These are phyloP conservation scores for Sporobolomyces roseus DNA, from an alignment of 768 basidiomycete species.

Conservation along the genomic window DNA sequence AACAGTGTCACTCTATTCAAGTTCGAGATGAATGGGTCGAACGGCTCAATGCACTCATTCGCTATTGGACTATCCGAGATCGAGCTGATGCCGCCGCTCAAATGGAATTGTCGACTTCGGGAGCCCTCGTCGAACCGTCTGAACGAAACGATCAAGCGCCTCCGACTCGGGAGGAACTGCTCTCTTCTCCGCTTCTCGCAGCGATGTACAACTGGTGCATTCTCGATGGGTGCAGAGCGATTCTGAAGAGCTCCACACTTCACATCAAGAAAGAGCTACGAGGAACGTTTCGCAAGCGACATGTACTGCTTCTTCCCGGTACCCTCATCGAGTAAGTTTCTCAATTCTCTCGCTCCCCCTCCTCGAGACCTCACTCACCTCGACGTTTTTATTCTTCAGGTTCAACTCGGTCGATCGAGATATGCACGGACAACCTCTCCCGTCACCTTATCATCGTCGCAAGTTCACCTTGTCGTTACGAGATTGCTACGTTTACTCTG, in stretches of 20 bases:
- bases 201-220: conserved; percentile 83
- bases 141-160: conserved; percentile 47
- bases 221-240: conserved; percentile 69
- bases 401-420: conserved; percentile 28
- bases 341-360: conserved; percentile 44
- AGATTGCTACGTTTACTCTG: conserved; percentile 81
- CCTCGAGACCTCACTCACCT: not conserved
- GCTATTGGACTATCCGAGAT: conserved; percentile 77
- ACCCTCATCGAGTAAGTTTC: conserved; percentile 65
- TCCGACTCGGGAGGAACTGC: conserved; percentile 22
- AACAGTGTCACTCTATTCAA: conserved; percentile 37
- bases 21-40: conserved; percentile 82
- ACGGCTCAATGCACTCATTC: conserved; percentile 63
- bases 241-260: conserved; percentile 67
- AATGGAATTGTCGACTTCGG: conserved; percentile 63
- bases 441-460: conserved; percentile 57
- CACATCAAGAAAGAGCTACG: conserved; percentile 67
- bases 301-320: conserved; percentile 71
- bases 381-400: not conserved
- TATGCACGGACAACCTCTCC: conserved; percentile 54
- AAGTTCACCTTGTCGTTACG: conserved; percentile 60
- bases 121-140: conserved; percentile 25
- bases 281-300: conserved; percentile 74
- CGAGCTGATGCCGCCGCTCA: conserved; percentile 70
- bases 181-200: conserved; percentile 57